These are phyloP conservation scores for Pleomassaria siparia DNA, from an alignment of 2,329 filamentous ascomycete genomes.

Conservation along the genomic window DNA sequence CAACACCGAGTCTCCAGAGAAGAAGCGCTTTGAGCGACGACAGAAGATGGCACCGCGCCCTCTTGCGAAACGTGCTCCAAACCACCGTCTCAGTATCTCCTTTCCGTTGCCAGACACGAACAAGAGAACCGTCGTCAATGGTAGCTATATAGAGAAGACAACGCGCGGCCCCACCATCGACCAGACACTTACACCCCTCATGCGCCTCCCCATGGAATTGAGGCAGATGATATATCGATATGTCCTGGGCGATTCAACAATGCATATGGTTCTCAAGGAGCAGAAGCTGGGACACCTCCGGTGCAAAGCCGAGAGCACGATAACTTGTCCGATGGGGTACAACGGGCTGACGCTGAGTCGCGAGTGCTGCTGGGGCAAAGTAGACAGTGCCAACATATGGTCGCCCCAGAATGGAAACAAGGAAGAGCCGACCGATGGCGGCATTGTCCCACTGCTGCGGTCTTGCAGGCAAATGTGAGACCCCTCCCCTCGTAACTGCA, in stretches of 20 bases:
- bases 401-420: slow-evolving; percentile 7
- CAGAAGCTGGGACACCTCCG: slow-evolving; percentile 21
- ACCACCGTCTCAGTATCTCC: slow-evolving; percentile 19
- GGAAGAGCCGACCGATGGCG: slow-evolving; percentile 17
- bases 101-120: neutral
- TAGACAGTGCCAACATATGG: slow-evolving; percentile 20
- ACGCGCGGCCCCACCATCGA: slow-evolving; percentile 14
- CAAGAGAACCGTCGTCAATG: neutral
- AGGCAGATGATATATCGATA: slow-evolving; percentile 20
- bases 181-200: slow-evolving; percentile 16
- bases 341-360: slow-evolving; percentile 13
- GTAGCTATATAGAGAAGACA: neutral
- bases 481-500: no score
- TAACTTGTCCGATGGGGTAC: slow-evolving; percentile 16
- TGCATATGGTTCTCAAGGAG: slow-evolving; percentile 25
- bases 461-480: slow-evolving; percentile 30
- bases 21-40: slow-evolving; percentile 22
- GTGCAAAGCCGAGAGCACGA: slow-evolving; percentile 15
- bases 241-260: slow-evolving; percentile 18
- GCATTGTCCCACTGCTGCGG: slow-evolving; percentile 39
- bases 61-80: slow-evolving; percentile 16
- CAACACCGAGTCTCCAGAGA: slow-evolving; percentile 17
- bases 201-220: slow-evolving; percentile 22
- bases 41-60: slow-evolving; percentile 21
- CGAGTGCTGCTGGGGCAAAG: slow-evolving; percentile 17